phyloP scores from a whole-genome alignment of 257 asterid species.

The Linderniella brevidens region DNA sequence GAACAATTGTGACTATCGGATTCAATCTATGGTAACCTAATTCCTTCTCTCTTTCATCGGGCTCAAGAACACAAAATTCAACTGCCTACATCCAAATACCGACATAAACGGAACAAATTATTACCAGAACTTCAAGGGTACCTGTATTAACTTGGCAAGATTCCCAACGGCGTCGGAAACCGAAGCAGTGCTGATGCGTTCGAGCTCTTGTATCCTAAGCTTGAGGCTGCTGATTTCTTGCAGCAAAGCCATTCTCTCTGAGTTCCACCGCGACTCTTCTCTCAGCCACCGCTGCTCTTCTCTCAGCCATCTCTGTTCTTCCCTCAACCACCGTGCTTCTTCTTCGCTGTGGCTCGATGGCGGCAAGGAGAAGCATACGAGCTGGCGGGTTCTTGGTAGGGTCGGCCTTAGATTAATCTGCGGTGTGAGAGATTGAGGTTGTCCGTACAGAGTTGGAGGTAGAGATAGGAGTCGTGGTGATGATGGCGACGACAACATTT shows the following conservation, averaged over 20 bases:
- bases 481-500: too few species aligned
- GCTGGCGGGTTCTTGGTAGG: background rate
- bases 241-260: slow-evolving; percentile 47
- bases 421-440: too few species aligned
- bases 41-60: too few species aligned
- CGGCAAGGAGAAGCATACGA: slow-evolving; percentile 40
- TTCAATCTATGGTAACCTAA: too few species aligned
- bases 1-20: background rate
- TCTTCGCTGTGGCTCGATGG: slow-evolving; percentile 32
- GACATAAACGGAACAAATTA: too few species aligned
- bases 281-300: slow-evolving; percentile 90
- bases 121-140: slow-evolving; percentile 1
- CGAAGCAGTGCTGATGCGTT: slow-evolving; percentile 28
- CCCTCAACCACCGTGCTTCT: slow-evolving; percentile 84
- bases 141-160: slow-evolving; percentile 64
- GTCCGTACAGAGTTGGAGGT: too few species aligned
- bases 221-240: slow-evolving; percentile 40
- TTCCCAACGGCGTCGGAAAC: slow-evolving; percentile 36
- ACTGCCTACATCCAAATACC: too few species aligned
- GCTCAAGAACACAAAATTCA: too few species aligned
- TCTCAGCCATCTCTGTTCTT: slow-evolving; percentile 90
- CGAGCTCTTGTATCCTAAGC: slow-evolving; percentile 47
- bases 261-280: slow-evolving; percentile 67
- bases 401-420: too few species aligned
- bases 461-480: too few species aligned